A percentile compares a stretch with the other conserved stretches of the same genome.
Evolutionary conservation across 2,329 filamentous ascomycete genomes (phyloP).

Genomic region (Penicillium brevicompactum): DNA sequence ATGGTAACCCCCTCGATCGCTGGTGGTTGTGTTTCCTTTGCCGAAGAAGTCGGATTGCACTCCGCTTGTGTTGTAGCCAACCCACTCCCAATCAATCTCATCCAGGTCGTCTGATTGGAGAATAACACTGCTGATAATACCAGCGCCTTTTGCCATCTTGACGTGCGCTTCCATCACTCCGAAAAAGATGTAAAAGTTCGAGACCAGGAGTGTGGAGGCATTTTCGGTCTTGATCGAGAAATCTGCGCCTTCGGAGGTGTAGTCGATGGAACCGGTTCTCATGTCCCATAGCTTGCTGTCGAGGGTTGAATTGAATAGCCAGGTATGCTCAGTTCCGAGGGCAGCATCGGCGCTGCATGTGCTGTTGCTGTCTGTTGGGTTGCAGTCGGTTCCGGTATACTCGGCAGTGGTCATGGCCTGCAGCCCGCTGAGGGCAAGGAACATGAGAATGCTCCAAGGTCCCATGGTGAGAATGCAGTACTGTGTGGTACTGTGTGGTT

Average conservation of each 20-base stretch:
- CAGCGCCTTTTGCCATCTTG: slow-evolving; percentile 72
- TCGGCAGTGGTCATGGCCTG: neutral
- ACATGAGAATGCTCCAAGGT: neutral
- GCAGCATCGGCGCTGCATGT: slow-evolving; percentile 72
- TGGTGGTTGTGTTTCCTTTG: slow-evolving; percentile 75
- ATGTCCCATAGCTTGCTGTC: slow-evolving; percentile 65
- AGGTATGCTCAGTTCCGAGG: slow-evolving; percentile 62
- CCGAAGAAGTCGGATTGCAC: slow-evolving; percentile 91
- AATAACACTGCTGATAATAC: slow-evolving; percentile 80
- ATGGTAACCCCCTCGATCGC: slow-evolving; percentile 82
- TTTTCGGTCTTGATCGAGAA: slow-evolving; percentile 72
- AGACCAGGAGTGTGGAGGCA: slow-evolving; percentile 76
- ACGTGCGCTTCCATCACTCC: slow-evolving; percentile 76
- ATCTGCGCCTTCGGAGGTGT: slow-evolving; percentile 63
- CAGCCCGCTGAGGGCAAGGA: neutral
- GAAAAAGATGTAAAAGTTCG: slow-evolving; percentile 83
- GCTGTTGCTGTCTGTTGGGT: slow-evolving; percentile 63
- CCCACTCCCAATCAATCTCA: slow-evolving; percentile 72
- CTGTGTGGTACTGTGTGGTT: neutral
- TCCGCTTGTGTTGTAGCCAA: slow-evolving; percentile 37
- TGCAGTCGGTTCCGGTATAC: slow-evolving; percentile 62
- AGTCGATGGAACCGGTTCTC: slow-evolving; percentile 66
- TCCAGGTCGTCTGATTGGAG: slow-evolving; percentile 81
- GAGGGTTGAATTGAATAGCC: slow-evolving; percentile 65
- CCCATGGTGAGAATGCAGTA: neutral